phyloP scores from a whole-genome alignment of 805 yeast species.

The Metschnikowia drakensbergensis region DNA sequence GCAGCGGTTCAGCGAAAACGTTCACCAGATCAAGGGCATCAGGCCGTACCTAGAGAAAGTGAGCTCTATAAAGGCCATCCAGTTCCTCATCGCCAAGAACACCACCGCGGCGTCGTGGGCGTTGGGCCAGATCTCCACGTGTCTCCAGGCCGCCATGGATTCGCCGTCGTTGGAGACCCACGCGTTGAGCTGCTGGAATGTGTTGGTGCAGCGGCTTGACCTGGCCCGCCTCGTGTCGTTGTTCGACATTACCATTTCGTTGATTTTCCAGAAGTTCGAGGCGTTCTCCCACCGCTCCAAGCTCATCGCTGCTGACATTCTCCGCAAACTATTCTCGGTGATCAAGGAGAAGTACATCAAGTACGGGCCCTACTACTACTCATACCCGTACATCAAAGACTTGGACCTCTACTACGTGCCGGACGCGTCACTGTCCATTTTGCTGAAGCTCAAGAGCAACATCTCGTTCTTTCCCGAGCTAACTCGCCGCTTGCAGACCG shows the following conservation, averaged over 20 bases:
- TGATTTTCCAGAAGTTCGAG: conserved; percentile 65
- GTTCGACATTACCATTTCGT: conserved; percentile 69
- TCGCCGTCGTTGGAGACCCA: conserved; percentile 54
- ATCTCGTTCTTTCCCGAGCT: conserved; percentile 46
- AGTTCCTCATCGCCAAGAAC: conserved; percentile 55
- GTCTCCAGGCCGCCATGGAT: conserved; percentile 76
- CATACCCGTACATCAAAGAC: conserved; percentile 40
- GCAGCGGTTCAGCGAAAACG: conserved; percentile 73
- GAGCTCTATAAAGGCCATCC: conserved; percentile 68
- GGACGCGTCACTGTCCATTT: conserved; percentile 24
- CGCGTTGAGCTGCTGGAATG: conserved; percentile 66
- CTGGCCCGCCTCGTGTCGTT: conserved; percentile 58
- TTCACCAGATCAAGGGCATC: conserved; percentile 68
- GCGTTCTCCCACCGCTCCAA: conserved; percentile 48
- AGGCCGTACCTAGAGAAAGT: conserved; percentile 70
- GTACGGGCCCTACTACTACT: conserved; percentile 51
- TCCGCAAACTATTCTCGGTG: conserved; percentile 35
- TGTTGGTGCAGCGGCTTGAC: conserved; percentile 54
- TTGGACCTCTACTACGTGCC: conserved; percentile 22
- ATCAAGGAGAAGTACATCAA: conserved; percentile 33
- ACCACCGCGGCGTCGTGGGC: conserved; percentile 54
- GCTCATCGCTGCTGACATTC: conserved; percentile 47
- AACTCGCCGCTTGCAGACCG: conserved; percentile 53
- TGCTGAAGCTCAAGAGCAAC: conserved; percentile 31
- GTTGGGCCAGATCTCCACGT: conserved; percentile 80